These are phyloP conservation scores for Cercospora sp. DNA, from an alignment of 2,329 filamentous ascomycete genomes.

Conservation along the genomic window DNA sequence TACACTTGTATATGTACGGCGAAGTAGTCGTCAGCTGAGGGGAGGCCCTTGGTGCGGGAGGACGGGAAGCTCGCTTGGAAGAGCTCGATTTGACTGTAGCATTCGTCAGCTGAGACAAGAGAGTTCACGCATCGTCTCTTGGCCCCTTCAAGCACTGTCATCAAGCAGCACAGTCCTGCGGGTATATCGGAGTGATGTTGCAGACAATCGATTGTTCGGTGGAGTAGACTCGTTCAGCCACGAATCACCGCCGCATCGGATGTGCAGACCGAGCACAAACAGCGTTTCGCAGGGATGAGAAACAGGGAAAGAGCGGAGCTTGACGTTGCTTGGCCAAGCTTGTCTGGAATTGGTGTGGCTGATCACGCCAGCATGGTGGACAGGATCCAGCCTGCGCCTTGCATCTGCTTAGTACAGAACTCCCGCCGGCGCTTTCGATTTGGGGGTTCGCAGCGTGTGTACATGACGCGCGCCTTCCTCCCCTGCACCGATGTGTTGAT, in stretches of 20 bases:
- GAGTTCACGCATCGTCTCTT: not conserved
- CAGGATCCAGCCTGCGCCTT: not conserved
- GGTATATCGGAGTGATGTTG: not conserved
- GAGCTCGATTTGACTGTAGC: not conserved
- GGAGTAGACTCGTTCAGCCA: conserved; percentile 4
- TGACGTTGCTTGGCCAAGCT: conserved; percentile 15
- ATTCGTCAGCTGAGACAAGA: not conserved
- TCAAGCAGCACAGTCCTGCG: not conserved
- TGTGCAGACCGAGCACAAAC: not conserved
- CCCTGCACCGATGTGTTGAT: not conserved
- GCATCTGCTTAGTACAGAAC: not conserved
- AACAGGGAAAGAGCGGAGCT: conserved; percentile 13
- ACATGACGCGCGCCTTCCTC: not conserved
- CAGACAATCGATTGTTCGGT: not conserved
- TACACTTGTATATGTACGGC: not conserved
- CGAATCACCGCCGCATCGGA: conserved; percentile 8
- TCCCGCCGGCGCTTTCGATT: not conserved
- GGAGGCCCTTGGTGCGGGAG: not conserved
- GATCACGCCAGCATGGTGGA: not conserved
- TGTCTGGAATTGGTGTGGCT: conserved; percentile 5
- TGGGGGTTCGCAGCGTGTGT: not conserved
- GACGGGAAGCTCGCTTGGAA: conserved; percentile 8
- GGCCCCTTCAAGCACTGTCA: not conserved
- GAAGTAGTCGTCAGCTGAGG: not conserved
- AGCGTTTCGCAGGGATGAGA: not conserved